Base-by-base conservation (phyloP, 352 stramenopile species). In the Phytophthora kernoviae region DNA sequence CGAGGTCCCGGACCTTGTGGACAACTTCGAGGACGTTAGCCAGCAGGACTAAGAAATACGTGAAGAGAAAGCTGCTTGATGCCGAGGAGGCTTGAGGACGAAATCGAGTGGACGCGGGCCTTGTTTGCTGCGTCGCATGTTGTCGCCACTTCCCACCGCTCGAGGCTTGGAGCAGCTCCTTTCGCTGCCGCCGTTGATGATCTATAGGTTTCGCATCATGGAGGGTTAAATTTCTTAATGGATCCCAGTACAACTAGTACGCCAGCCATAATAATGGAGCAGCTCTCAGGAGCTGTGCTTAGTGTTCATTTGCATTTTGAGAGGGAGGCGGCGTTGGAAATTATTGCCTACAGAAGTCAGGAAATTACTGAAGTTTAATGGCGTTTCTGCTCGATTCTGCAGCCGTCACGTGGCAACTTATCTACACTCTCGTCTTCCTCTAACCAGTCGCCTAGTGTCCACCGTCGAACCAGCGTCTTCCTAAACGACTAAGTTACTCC, bases 21-120 rank as follows among this genome's bases (percentile, higher is more conserved):
- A 99, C 74, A 98, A 98, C 89, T 99, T 99, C 73, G 96, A 99
- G 74, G 96, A 98, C 59, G 93, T 98, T 69, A 97, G 88, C 77
- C 80, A 96, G 74, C 85, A 94, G 70, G 82, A 94, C 60, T 96
- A 94, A 84, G 70, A 65, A 47, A 46, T 24, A 30, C 43, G 53
- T 33, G 59, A 55, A 21, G 33, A 54, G 46, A 21, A 30, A 54
- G 41, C 40, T 48, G 46, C 27, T 67, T 57, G 59, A 32, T 51
- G 48, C 34, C 42, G 22, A 59, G 26, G 26, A 60, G 21, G 40
- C 22, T 43, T 22, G 21, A 62, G 20, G 39, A 20, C 10, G 26
- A 39, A 21, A 17, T 18, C 21, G 14, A 53, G 42, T n/a, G 22
- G 36, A 54, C 54, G 39, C 51, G 50, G 9, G 33, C 18, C 12